A percentile compares a stretch with the other conserved stretches of the same genome.
phyloP scores from a whole-genome alignment of 768 basidiomycete species.

The Polyporus arcularius region DNA sequence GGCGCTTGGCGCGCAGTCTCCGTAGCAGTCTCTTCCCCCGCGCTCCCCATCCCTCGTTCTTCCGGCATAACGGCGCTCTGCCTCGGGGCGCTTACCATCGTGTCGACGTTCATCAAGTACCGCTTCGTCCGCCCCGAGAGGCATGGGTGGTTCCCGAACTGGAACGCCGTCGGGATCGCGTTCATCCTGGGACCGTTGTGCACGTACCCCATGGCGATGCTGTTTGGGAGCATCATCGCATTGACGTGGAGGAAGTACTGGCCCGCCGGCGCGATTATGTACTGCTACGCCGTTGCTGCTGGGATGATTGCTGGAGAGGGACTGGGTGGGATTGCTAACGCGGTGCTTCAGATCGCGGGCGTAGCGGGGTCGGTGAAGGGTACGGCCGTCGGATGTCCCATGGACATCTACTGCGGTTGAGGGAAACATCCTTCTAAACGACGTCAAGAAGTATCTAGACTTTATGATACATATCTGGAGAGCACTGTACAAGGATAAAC shows the following conservation, averaged over 20 bases:
- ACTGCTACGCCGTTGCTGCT: constrained; percentile 39
- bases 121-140: constrained; percentile 10
- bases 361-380: constrained; percentile 30
- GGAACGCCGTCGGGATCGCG: constrained; percentile 26
- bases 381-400: constrained; percentile 33
- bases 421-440: neutral
- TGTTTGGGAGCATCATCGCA: constrained; percentile 21
- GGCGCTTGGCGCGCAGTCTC: constrained; percentile 23
- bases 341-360: constrained; percentile 32
- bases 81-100: constrained; percentile 15
- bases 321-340: constrained; percentile 37
- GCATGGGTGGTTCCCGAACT: constrained; percentile 24
- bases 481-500: neutral
- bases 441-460: neutral
- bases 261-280: constrained; percentile 19
- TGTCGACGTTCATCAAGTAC: constrained; percentile 20
- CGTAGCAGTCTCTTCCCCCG: constrained; percentile 19
- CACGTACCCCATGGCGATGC: constrained; percentile 26
- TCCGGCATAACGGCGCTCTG: constrained; percentile 21
- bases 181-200: constrained; percentile 23
- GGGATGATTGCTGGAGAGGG: constrained; percentile 44
- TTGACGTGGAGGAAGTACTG: constrained; percentile 17
- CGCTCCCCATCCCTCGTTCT: constrained; percentile 23
- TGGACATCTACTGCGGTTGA: constrained; percentile 31
- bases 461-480: neutral